phyloP scores from a whole-genome alignment of 1,284 basidiomycete genomes.

The Leccinum pachyderme region DNA sequence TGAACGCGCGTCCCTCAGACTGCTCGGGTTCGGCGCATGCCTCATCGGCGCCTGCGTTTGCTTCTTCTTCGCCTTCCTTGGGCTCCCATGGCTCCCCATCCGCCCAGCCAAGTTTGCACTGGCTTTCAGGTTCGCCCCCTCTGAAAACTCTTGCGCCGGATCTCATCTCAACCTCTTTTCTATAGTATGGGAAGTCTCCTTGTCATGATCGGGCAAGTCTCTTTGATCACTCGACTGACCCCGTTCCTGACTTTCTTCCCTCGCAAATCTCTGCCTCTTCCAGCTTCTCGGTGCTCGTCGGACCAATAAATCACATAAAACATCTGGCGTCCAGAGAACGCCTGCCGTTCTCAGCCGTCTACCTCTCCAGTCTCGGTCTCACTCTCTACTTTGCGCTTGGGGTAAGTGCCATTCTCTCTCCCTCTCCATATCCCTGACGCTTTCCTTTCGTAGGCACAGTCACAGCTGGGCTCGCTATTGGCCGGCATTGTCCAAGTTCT shows the following conservation, averaged over 20 bases:
- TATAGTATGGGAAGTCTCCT: conserved; percentile 71
- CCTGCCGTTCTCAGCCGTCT: conserved; percentile 84
- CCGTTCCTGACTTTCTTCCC: neutral
- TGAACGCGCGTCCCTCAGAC: conserved; percentile 43
- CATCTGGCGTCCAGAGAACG: conserved; percentile 85
- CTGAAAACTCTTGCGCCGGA: neutral
- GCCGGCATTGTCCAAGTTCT: conserved; percentile 79
- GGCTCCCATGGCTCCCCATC: conserved; percentile 79
- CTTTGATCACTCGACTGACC: neutral
- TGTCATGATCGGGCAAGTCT: conserved; percentile 78
- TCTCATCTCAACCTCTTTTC: neutral
- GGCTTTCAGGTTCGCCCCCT: conserved; percentile 65
- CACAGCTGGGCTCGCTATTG: conserved; percentile 82
- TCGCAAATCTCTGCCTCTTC: neutral
- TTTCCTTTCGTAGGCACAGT: conserved; percentile 42
- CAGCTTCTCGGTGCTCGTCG: conserved; percentile 83
- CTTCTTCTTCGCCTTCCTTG: conserved; percentile 94
- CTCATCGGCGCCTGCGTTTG: conserved; percentile 89
- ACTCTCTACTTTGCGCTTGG: conserved; percentile 90
- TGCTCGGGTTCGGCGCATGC: conserved; percentile 93
- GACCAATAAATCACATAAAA: conserved; percentile 85
- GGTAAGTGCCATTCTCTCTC: conserved; percentile 40
- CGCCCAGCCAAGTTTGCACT: conserved; percentile 89
- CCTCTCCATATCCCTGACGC: neutral
- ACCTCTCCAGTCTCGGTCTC: conserved; percentile 76